A percentile compares a stretch with the other conserved stretches of the same genome.
phyloP scores from a whole-genome alignment of 225 moss, liverwort and hornwort genomes.

The Sphagnum tenellum region DNA sequence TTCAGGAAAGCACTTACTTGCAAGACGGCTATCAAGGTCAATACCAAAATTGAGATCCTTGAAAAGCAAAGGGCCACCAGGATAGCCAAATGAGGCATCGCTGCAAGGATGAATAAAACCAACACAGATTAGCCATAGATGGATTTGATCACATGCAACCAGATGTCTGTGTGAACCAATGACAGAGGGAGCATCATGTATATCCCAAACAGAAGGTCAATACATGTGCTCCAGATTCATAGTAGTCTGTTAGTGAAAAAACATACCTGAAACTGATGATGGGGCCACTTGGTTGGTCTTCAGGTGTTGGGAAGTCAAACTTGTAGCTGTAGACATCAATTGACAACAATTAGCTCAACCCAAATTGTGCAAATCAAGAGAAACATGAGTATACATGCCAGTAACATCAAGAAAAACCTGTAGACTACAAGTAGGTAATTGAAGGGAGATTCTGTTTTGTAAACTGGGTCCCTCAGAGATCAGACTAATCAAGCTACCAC shows the following conservation, averaged over 20 bases:
- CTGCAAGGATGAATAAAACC: conserved; percentile 26
- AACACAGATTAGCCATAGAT: background rate
- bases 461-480: too few species aligned
- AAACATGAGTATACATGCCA: too few species aligned
- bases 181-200: too few species aligned
- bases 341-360: too few species aligned
- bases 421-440: too few species aligned
- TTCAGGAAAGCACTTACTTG: conserved; percentile 43
- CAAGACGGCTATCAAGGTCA: conserved; percentile 96
- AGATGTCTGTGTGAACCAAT: too few species aligned
- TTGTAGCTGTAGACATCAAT: conserved; percentile 65
- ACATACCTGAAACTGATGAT: conserved; percentile 91
- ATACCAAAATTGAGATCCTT: conserved; percentile 95
- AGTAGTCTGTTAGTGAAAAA: background rate
- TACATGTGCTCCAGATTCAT: too few species aligned
- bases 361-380: too few species aligned
- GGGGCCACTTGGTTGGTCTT: conserved; percentile 90
- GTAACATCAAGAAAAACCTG: too few species aligned
- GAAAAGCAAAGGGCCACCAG: conserved; percentile 74
- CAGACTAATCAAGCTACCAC: too few species aligned
- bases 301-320: conserved; percentile 98
- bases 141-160: background rate
- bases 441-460: too few species aligned
- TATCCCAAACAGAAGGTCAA: too few species aligned
- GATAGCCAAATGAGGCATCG: conserved; percentile 90